Evolutionary conservation across 306 rosid genomes (phyloP).

Genomic region (Gillenia trifoliata): DNA sequence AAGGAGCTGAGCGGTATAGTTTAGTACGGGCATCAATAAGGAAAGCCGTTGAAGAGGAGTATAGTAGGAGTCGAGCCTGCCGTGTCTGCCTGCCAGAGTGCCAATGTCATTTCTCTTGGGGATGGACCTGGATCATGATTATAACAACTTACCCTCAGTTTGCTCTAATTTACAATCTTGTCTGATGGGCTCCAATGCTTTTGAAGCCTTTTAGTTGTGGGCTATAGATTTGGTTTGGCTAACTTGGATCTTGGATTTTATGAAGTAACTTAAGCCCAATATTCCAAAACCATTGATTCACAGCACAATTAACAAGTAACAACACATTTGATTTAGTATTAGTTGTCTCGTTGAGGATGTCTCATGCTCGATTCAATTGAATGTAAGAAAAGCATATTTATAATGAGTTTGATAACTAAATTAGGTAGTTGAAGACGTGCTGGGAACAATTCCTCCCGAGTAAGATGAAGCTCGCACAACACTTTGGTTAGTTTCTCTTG

Average conservation of each 20-base stretch:
- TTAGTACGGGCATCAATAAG: neutral
- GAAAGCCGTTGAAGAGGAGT: slow-evolving; percentile 20
- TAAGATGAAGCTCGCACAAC: no score
- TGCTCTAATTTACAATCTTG: neutral
- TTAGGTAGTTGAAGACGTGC: no score
- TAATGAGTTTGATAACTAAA: no score
- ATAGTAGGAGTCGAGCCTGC: slow-evolving; percentile 21
- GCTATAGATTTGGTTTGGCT: neutral
- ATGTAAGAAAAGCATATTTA: no score
- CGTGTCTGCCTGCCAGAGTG: slow-evolving; percentile 33
- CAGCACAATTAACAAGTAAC: neutral
- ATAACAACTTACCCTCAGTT: neutral
- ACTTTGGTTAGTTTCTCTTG: no score
- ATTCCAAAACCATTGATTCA: neutral
- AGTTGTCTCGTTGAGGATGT: no score
- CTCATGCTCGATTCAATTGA: no score
- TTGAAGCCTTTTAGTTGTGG: neutral
- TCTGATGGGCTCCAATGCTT: neutral
- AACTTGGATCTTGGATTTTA: neutral
- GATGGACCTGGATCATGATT: slow-evolving; percentile 7
- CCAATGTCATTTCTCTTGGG: slow-evolving; percentile 21
- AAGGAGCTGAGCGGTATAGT: no score
- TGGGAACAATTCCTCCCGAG: no score
- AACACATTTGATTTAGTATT: no score
- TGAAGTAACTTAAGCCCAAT: neutral